phyloP scores from a whole-genome alignment of 73 alveolate species.

The Uronychia setigera region DNA sequence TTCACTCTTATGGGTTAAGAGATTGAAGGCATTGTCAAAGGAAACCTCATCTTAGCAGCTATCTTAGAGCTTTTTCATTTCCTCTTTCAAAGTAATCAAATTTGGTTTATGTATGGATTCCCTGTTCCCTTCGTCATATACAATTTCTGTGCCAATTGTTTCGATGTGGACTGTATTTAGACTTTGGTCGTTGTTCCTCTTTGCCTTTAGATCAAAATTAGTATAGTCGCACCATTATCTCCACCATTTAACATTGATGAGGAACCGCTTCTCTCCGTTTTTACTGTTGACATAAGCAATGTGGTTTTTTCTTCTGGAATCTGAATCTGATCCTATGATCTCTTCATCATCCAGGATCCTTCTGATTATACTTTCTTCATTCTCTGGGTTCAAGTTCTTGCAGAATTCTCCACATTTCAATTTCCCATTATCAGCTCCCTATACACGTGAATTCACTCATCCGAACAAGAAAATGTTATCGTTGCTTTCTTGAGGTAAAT shows the following conservation, averaged over 20 bases:
- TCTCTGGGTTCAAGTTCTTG: constrained; percentile 3
- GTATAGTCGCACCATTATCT: constrained; percentile 49
- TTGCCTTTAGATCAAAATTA: constrained; percentile 24
- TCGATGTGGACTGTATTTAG: not conserved
- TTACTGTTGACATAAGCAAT: too few relatives aligned
- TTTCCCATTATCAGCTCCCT: too few relatives aligned
- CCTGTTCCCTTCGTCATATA: not conserved
- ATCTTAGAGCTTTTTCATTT: not conserved
- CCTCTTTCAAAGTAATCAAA: too few relatives aligned
- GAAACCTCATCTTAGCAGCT: not conserved
- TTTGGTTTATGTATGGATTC: not conserved
- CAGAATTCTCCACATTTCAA: constrained; percentile 49
- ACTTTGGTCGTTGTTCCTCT: not conserved
- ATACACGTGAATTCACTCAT: too few relatives aligned
- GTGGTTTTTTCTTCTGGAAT: constrained; percentile 16
- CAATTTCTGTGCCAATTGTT: too few relatives aligned
- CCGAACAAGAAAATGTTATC: too few relatives aligned
- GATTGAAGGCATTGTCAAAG: too few relatives aligned
- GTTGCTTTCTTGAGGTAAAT: too few relatives aligned
- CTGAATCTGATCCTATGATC: not conserved
- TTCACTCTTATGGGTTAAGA: not conserved
- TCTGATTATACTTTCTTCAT: constrained; percentile 17
- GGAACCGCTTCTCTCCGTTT: constrained; percentile 31
- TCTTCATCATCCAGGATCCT: constrained; percentile 12
- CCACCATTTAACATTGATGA: constrained; percentile 47